Evolutionary conservation across 805 yeast species (phyloP).

Genomic region (Sungouiella blattae): DNA sequence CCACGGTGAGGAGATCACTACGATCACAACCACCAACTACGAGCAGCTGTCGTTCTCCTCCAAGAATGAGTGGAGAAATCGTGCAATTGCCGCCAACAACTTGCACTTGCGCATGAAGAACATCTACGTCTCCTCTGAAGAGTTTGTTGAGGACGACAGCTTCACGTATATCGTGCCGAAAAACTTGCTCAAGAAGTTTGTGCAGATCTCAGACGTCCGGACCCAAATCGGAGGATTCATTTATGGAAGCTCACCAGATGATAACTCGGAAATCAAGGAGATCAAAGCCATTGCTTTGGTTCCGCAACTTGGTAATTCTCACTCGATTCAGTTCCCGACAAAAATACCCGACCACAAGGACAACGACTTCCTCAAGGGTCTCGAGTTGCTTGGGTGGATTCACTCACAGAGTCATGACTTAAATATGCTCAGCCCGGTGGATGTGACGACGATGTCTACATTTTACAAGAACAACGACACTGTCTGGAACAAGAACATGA

Average conservation of each 20-base stretch:
- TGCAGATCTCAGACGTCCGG: conserved; percentile 76
- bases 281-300: conserved; percentile 69
- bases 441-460: conserved; percentile 58
- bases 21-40: conserved; percentile 86
- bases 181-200: conserved; percentile 71
- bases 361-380: conserved; percentile 32
- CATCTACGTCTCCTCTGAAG: conserved; percentile 68
- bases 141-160: conserved; percentile 42
- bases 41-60: conserved; percentile 84
- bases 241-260: conserved; percentile 77
- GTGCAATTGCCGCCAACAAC: conserved; percentile 76
- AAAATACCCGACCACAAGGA: conserved; percentile 40
- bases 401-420: conserved; percentile 77
- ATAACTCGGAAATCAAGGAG: conserved; percentile 72
- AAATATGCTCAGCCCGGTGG: conserved; percentile 62
- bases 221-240: conserved; percentile 79
- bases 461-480: conserved; percentile 31
- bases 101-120: conserved; percentile 68
- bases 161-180: conserved; percentile 78
- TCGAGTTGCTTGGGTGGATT: conserved; percentile 90
- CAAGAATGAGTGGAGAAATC: conserved; percentile 83
- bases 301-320: conserved; percentile 81
- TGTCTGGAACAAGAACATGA: conserved; percentile 41
- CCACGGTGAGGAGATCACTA: conserved; percentile 94
- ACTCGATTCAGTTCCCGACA: conserved; percentile 59